These are phyloP conservation scores for Crithidia thermophila DNA, from an alignment of 208 protist species.

Conservation along the genomic window DNA sequence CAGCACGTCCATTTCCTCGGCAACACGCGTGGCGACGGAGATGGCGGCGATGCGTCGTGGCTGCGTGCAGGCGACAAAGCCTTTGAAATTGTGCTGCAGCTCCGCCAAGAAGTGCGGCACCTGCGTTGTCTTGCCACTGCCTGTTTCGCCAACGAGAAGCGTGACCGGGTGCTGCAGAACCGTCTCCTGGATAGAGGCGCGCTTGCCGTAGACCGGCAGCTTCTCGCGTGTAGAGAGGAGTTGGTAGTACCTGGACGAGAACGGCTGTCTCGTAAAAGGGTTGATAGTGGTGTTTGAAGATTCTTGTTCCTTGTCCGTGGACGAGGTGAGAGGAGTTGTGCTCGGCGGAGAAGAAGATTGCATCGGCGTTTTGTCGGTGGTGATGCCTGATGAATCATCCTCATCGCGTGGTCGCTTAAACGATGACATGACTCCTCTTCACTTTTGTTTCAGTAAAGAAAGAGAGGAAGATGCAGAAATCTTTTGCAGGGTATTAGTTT, in stretches of 20 bases:
- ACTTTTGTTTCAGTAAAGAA: too few species aligned
- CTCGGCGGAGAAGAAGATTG: too few species aligned
- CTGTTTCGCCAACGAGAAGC: constrained; percentile 95
- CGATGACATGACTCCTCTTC: too few species aligned
- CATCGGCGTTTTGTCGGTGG: too few species aligned
- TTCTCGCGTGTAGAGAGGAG: constrained; percentile 42
- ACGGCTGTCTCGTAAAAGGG: constrained; percentile 55
- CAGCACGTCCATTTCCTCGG: constrained; percentile 97
- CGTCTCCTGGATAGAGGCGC: constrained; percentile 56
- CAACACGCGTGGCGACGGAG: constrained; percentile 98
- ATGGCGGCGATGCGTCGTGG: constrained; percentile 99
- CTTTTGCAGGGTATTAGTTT: not conserved
- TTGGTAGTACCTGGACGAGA: constrained; percentile 46
- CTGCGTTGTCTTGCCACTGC: constrained; percentile 97
- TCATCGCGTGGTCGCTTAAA: constrained; percentile 8
- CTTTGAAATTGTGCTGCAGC: constrained; percentile 33
- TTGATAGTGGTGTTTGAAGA: constrained; percentile 5
- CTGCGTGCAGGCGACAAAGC: constrained; percentile 95
- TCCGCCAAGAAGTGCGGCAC: constrained; percentile 93
- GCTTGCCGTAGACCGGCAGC: constrained; percentile 75
- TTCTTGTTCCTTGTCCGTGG: too few species aligned
- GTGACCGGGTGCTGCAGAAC: constrained; percentile 80
- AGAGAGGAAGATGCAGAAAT: too few species aligned
- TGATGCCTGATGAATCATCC: too few species aligned
- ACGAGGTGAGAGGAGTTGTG: too few species aligned